A percentile compares a stretch with the other conserved stretches of the same genome.
Conservation (phyloP, 495 filamentous ascomycete genomes). For the Annulohypoxylon maeteangense region DNA sequence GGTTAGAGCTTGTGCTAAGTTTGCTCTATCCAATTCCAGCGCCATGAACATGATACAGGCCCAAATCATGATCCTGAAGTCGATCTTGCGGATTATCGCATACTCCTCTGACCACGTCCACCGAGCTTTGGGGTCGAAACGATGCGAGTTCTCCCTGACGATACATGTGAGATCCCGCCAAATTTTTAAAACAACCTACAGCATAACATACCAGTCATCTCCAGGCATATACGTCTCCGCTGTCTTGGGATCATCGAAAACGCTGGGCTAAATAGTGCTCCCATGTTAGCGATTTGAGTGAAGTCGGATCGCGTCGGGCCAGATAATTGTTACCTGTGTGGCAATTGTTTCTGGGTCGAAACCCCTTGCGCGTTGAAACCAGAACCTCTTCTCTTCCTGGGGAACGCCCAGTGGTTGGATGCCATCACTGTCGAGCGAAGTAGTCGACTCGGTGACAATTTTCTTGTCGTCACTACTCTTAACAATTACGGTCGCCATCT, state of each 20-base stretch:
- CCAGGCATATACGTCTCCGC: slow-evolving; percentile 63
- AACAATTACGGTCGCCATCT: slow-evolving; percentile 33
- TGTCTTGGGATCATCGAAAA: slow-evolving; percentile 57
- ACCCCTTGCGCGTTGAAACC: slow-evolving; percentile 52
- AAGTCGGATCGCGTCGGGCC: too few species aligned
- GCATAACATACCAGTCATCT: slow-evolving; percentile 55
- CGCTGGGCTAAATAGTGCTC: slow-evolving; percentile 43
- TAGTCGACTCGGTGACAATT: slow-evolving; percentile 31
- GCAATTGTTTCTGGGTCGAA: slow-evolving; percentile 67
- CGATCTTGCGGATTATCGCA: slow-evolving; percentile 66
- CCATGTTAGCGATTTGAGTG: slow-evolving; percentile 7
- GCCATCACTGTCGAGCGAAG: slow-evolving; percentile 25
- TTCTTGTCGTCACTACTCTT: slow-evolving; percentile 28
- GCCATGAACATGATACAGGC: slow-evolving; percentile 85
- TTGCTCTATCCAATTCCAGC: slow-evolving; percentile 80
- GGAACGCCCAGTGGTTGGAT: slow-evolving; percentile 53
- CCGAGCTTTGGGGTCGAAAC: slow-evolving; percentile 77
- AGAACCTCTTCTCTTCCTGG: slow-evolving; percentile 55
- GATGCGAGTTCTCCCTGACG: slow-evolving; percentile 63
- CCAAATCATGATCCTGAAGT: slow-evolving; percentile 59
- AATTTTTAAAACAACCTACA: background rate
- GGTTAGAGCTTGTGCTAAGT: slow-evolving; percentile 74
- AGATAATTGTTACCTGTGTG: slow-evolving; percentile 54
- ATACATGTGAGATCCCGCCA: background rate
- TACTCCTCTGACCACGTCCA: slow-evolving; percentile 79